Conservation (phyloP, 495 filamentous ascomycete genomes). For the Collariella sp. region DNA sequence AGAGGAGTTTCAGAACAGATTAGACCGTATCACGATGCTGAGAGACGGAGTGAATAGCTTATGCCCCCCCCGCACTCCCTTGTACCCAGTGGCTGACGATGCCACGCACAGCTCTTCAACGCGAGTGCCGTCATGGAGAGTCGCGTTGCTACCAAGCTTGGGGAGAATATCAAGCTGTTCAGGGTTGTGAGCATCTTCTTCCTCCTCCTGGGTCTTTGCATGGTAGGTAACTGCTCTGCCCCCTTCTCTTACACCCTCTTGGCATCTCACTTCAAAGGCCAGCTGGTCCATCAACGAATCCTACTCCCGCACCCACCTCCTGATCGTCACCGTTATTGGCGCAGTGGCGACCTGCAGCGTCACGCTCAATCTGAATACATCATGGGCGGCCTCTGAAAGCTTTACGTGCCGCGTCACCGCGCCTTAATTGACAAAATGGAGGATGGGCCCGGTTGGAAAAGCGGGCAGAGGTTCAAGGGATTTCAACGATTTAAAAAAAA, state of each 20-base stretch:
- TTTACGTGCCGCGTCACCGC: background rate
- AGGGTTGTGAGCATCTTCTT: slow-evolving; percentile 34
- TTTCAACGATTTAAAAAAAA: background rate
- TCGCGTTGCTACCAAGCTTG: slow-evolving; percentile 24
- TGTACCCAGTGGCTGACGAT: background rate
- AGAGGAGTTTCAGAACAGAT: background rate
- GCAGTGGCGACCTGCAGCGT: background rate
- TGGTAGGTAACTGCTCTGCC: background rate
- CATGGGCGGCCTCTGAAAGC: background rate
- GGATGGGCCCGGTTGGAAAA: background rate
- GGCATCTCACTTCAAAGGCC: background rate
- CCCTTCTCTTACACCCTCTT: background rate
- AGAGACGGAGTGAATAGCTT: slow-evolving; percentile 6
- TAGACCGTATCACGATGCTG: slow-evolving; percentile 7
- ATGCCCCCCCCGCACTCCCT: background rate
- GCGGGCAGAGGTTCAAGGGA: background rate
- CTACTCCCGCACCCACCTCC: slow-evolving; percentile 1
- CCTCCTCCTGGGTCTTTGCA: slow-evolving; percentile 28
- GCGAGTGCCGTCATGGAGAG: slow-evolving; percentile 29
- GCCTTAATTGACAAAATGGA: background rate
- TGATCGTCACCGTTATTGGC: background rate
- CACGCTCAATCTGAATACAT: slow-evolving; percentile 10
- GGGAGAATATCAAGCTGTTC: slow-evolving; percentile 31
- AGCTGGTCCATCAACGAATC: slow-evolving; percentile 14
- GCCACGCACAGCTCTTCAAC: slow-evolving; percentile 17